Percentiles rank a stretch among this genome's conserved stretches.
phyloP scores from a whole-genome alignment of 2,329 filamentous ascomycete genomes.

The Emericellopsis cladophorae region DNA sequence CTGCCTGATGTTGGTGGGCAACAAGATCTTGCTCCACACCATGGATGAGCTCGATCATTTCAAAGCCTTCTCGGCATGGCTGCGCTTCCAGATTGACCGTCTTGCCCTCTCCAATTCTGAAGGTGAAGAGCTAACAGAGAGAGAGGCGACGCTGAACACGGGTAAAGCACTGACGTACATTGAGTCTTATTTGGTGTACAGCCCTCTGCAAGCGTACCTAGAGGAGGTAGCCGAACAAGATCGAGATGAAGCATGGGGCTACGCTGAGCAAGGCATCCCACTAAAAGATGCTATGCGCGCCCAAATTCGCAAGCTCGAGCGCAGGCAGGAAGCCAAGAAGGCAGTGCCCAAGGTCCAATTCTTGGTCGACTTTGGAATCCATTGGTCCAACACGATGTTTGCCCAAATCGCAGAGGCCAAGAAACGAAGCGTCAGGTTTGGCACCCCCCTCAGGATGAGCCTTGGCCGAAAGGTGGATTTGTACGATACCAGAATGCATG shows the following conservation, averaged over 20 bases:
- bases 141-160: constrained; percentile 64
- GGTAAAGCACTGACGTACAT: constrained; percentile 67
- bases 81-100: constrained; percentile 71
- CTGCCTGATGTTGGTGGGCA: constrained; percentile 61
- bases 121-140: constrained; percentile 62
- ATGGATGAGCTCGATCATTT: constrained; percentile 73
- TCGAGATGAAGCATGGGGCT: constrained; percentile 30
- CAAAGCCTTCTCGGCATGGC: constrained; percentile 66
- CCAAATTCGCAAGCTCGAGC: constrained; percentile 33
- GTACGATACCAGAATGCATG: constrained; percentile 11
- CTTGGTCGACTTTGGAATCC: constrained; percentile 43
- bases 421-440: constrained; percentile 55
- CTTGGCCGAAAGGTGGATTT: constrained; percentile 14
- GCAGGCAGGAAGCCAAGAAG: constrained; percentile 30
- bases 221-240: constrained; percentile 34
- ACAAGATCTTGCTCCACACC: constrained; percentile 58
- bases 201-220: constrained; percentile 52
- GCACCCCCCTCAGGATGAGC: constrained; percentile 34
- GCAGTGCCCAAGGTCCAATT: constrained; percentile 50
- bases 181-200: constrained; percentile 52
- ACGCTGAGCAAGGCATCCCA: constrained; percentile 27
- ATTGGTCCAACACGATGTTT: constrained; percentile 50
- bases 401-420: constrained; percentile 57
- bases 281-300: constrained; percentile 35
- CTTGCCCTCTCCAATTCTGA: constrained; percentile 49